Conservation (phyloP, 805 yeast species). For the Saccharomycopsis oosterbeekiorum region DNA sequence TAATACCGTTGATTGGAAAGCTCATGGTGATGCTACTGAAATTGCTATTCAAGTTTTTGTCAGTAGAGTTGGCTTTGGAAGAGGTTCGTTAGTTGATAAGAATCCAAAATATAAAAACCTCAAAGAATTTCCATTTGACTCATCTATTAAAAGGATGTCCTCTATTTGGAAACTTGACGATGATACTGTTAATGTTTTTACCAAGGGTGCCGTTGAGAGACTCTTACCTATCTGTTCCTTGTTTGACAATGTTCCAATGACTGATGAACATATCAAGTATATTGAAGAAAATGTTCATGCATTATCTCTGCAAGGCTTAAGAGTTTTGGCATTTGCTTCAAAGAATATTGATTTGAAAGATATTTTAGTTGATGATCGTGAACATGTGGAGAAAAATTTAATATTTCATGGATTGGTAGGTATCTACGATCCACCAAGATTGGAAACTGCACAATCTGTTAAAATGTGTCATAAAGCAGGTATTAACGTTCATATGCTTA, state of each 20-base stretch:
- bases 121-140: constrained; percentile 67
- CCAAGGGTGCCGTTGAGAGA: constrained; percentile 76
- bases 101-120: constrained; percentile 31
- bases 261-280: constrained; percentile 29
- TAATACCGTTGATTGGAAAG: constrained; percentile 48
- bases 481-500: constrained; percentile 69
- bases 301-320: constrained; percentile 54
- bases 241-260: constrained; percentile 36
- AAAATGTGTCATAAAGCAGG: constrained; percentile 64
- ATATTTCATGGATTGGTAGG: constrained; percentile 62
- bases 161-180: constrained; percentile 38
- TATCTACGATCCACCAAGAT: constrained; percentile 72
- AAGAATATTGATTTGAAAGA: constrained; percentile 26
- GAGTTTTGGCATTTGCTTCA: constrained; percentile 64
- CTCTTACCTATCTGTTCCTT: constrained; percentile 44
- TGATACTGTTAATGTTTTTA: constrained; percentile 30
- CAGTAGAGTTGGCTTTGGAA: constrained; percentile 44
- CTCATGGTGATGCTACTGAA: constrained; percentile 86
- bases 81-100: constrained; percentile 31
- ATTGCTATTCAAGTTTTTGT: constrained; percentile 77
- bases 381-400: constrained; percentile 40
- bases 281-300: constrained; percentile 50
- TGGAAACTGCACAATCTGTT: constrained; percentile 57
- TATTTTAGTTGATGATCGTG: constrained; percentile 29
- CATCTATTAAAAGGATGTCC: constrained; percentile 64